Evolutionary conservation across 208 protist species (phyloP).

Genomic region (Strigomonas galati): DNA sequence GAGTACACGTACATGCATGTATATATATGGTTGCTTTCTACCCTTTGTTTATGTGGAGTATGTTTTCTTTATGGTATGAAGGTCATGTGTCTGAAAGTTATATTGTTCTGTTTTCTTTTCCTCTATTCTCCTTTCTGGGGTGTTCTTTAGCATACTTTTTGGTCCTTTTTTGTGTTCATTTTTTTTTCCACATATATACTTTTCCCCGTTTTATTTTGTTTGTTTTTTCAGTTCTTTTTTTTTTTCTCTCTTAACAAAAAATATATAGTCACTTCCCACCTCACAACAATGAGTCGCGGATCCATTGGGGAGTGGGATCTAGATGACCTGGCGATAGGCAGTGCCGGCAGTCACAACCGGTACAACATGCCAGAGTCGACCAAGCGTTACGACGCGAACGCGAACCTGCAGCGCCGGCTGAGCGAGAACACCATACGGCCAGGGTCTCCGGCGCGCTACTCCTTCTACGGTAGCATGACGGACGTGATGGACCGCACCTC

Average conservation of each 20-base stretch:
- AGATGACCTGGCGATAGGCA: not conserved
- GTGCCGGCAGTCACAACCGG: not conserved
- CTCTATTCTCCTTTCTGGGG: too few relatives aligned
- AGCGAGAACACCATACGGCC: not conserved
- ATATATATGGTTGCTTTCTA: too few relatives aligned
- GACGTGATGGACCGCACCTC: too few relatives aligned
- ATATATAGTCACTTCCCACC: too few relatives aligned
- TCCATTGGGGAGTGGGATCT: not conserved
- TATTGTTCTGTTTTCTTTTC: constrained; percentile 4
- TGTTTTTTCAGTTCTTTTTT: constrained; percentile 7
- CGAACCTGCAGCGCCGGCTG: constrained; percentile 9
- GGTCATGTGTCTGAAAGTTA: not conserved
- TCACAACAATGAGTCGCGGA: not conserved
- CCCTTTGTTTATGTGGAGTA: too few relatives aligned
- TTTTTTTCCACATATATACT: constrained; percentile 14
- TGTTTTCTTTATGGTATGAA: not conserved
- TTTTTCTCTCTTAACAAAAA: not conserved
- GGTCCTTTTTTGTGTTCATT: too few relatives aligned
- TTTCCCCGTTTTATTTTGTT: constrained; percentile 3
- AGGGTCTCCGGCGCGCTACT: too few relatives aligned
- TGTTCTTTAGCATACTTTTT: too few relatives aligned
- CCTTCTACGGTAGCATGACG: too few relatives aligned
- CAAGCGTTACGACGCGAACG: too few relatives aligned
- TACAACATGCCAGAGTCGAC: too few relatives aligned
- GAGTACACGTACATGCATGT: too few relatives aligned